These are phyloP conservation scores for Lactarius vividus DNA, from an alignment of 768 basidiomycete genomes.

Conservation along the genomic window DNA sequence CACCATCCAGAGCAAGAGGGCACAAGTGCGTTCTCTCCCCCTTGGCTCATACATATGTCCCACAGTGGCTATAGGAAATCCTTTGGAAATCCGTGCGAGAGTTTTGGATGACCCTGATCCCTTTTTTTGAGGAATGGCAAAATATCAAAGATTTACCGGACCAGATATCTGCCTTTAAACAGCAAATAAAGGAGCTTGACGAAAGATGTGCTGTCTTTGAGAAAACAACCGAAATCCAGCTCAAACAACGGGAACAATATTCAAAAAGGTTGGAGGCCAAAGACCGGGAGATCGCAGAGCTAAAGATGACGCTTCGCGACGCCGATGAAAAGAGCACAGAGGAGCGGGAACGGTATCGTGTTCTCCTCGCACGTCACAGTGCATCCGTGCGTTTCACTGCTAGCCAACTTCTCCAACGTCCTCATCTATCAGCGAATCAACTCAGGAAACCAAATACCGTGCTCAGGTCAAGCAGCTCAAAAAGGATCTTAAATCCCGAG, in stretches of 20 bases:
- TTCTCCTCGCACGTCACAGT: constrained; percentile 10
- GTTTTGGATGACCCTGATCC: constrained; percentile 14
- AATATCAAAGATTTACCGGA: neutral
- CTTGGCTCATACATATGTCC: neutral
- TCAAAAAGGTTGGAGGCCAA: neutral
- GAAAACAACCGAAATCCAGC: neutral
- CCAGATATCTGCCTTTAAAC: neutral
- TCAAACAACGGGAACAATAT: neutral
- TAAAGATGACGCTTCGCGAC: neutral
- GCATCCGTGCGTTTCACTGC: constrained; percentile 13
- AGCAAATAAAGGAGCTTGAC: neutral
- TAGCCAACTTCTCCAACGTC: neutral
- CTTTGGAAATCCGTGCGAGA: constrained; percentile 22
- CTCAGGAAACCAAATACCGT: constrained; percentile 14
- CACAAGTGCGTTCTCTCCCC: constrained; percentile 8
- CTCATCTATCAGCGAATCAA: neutral
- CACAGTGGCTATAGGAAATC: constrained; percentile 11
- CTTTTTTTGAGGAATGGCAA: constrained; percentile 1
- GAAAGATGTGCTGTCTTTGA: neutral
- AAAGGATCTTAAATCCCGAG: constrained; percentile 1
- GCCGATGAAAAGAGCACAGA: neutral
- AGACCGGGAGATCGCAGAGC: constrained; percentile 1
- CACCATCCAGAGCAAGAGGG: constrained; percentile 12
- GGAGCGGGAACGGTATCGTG: constrained; percentile 1
- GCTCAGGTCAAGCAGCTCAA: constrained; percentile 21